Conservation (phyloP, 768 basidiomycete genomes). For the Russula foetens region DNA sequence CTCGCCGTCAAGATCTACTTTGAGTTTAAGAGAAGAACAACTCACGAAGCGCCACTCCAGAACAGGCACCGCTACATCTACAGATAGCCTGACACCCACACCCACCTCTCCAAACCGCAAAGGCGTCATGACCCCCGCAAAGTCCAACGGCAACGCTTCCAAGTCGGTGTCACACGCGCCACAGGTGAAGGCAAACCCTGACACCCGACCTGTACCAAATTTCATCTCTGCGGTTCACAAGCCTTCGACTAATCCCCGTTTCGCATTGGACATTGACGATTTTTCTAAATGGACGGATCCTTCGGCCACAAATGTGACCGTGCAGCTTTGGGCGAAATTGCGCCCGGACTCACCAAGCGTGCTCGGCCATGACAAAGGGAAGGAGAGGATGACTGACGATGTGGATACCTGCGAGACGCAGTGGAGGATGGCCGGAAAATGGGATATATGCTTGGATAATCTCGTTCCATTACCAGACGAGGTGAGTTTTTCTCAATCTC, state of each 20-base stretch:
- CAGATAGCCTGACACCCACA: neutral
- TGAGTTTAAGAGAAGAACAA: constrained; percentile 2
- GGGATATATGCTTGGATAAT: constrained; percentile 53
- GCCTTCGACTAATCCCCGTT: constrained; percentile 80
- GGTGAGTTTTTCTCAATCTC: constrained; percentile 37
- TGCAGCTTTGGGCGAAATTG: constrained; percentile 50
- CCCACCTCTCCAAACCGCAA: neutral
- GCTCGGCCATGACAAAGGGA: constrained; percentile 9
- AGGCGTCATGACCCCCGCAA: neutral
- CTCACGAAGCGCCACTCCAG: neutral
- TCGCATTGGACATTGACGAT: constrained; percentile 50
- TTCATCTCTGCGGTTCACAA: constrained; percentile 74
- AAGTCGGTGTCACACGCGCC: constrained; percentile 6
- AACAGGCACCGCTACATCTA: neutral
- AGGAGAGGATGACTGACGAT: constrained; percentile 10
- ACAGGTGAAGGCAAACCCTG: neutral
- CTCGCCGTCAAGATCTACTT: neutral
- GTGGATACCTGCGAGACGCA: constrained; percentile 23
- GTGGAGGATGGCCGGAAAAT: constrained; percentile 64
- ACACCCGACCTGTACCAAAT: constrained; percentile 37
- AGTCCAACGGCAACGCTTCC: neutral
- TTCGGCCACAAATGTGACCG: constrained; percentile 42
- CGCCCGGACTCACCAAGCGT: constrained; percentile 12
- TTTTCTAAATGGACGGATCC: constrained; percentile 49
- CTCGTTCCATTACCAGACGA: constrained; percentile 52